Evolutionary conservation across 2,329 filamentous ascomycete species (phyloP).

Genomic region (Stachybotrys elegans): DNA sequence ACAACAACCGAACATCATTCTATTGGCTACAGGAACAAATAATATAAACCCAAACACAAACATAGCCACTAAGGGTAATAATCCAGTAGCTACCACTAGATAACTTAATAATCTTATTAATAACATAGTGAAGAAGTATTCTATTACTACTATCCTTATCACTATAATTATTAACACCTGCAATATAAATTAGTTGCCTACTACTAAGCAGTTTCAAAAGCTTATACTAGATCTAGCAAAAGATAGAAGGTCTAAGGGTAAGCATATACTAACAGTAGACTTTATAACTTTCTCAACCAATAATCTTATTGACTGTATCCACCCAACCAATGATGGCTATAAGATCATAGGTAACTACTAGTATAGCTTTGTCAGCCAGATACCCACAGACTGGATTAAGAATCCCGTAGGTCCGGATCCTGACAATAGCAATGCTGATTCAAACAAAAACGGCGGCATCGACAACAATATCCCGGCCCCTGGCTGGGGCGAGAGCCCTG

Average conservation of each 20-base stretch:
- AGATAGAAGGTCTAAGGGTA: conserved; percentile 10
- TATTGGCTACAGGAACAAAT: conserved; percentile 30
- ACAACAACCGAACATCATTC: conserved; percentile 28
- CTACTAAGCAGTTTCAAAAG: conserved; percentile 19
- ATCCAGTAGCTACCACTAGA: conserved; percentile 16
- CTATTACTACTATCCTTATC: conserved; percentile 27
- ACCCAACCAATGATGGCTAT: conserved; percentile 14
- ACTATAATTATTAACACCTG: conserved; percentile 27
- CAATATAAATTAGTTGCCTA: conserved; percentile 11
- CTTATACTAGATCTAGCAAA: too few relatives aligned
- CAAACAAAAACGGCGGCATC: conserved; percentile 9
- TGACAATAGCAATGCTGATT: not conserved
- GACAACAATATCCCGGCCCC: conserved; percentile 7
- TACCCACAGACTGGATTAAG: conserved; percentile 14
- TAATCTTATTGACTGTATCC: conserved; percentile 12
- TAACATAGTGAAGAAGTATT: conserved; percentile 20
- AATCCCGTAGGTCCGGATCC: conserved; percentile 10
- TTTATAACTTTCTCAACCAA: conserved; percentile 16
- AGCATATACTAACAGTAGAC: conserved; percentile 23
- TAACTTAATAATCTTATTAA: conserved; percentile 25
- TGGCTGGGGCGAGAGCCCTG: conserved; percentile 5
- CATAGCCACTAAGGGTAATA: conserved; percentile 23
- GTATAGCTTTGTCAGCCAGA: conserved; percentile 16
- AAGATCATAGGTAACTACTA: conserved; percentile 13
- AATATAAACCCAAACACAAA: conserved; percentile 25